Conservation (phyloP, 495 filamentous ascomycete genomes). For the Hyphodiscus hymeniophilus region DNA sequence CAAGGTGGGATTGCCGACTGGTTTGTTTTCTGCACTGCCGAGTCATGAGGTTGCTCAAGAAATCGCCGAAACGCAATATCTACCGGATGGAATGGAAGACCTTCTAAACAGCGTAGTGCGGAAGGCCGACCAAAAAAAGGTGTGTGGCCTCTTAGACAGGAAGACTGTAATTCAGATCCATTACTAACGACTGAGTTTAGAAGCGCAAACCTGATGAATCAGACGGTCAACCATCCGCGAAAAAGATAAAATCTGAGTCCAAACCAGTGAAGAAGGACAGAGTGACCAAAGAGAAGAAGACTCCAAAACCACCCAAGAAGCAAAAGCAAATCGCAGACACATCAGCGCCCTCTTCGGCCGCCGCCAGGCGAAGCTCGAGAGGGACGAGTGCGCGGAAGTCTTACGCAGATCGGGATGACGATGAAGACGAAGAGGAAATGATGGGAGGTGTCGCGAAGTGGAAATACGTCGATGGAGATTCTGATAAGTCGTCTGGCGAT, state of each 20-base stretch:
- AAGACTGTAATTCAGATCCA: slow-evolving; percentile 2
- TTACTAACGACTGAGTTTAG: slow-evolving; percentile 12
- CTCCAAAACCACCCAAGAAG: slow-evolving; percentile 28
- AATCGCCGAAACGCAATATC: slow-evolving; percentile 73
- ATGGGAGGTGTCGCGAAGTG: slow-evolving; percentile 44
- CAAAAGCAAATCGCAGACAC: slow-evolving; percentile 28
- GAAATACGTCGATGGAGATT: slow-evolving; percentile 33
- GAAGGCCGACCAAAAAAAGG: slow-evolving; percentile 35
- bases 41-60: slow-evolving; percentile 73
- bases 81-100: slow-evolving; percentile 71
- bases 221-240: slow-evolving; percentile 26
- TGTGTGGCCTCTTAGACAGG: slow-evolving; percentile 12
- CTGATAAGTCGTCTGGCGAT: slow-evolving; percentile 10
- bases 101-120: slow-evolving; percentile 46
- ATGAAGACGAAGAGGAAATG: slow-evolving; percentile 51
- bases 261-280: slow-evolving; percentile 19
- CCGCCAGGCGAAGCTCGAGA: slow-evolving; percentile 46
- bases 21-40: slow-evolving; percentile 64
- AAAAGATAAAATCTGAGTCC: slow-evolving; percentile 24
- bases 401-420: slow-evolving; percentile 44
- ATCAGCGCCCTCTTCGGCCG: slow-evolving; percentile 21
- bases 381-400: slow-evolving; percentile 26
- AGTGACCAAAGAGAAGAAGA: slow-evolving; percentile 25
- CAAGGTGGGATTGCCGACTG: slow-evolving; percentile 70
- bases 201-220: slow-evolving; percentile 41